These are phyloP conservation scores for Ambrosia trifida DNA, from an alignment of 129 eudicot species.

Conservation along the genomic window DNA sequence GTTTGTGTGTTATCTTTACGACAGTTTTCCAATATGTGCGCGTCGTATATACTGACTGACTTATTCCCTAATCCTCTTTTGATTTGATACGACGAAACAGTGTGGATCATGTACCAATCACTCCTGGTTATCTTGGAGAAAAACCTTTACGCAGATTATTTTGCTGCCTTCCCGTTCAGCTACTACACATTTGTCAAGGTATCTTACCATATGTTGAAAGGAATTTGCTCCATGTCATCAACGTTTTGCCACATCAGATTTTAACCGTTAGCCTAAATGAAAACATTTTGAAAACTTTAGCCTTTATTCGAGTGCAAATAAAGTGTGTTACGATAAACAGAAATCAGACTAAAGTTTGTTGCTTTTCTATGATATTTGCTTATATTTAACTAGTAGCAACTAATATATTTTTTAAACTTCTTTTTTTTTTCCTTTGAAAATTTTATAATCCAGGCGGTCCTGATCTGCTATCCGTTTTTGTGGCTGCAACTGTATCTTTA, in stretches of 20 bases:
- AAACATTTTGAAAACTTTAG: neutral
- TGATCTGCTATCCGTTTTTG: conserved; percentile 68
- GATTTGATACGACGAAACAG: conserved; percentile 39
- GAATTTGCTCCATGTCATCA: neutral
- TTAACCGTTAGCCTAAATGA: conserved; percentile 3
- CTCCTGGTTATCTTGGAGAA: conserved; percentile 73
- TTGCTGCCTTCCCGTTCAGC: conserved; percentile 63
- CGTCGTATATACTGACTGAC: conserved; percentile 9
- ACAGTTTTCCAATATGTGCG: neutral
- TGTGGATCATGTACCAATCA: conserved; percentile 92
- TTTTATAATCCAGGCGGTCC: conserved; percentile 51
- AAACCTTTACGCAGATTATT: conserved; percentile 58
- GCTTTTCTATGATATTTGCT: neutral
- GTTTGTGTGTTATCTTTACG: neutral
- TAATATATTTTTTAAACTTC: neutral
- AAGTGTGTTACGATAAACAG: neutral
- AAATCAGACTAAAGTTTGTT: neutral
- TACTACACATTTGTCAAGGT: conserved; percentile 69
- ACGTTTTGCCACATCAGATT: neutral
- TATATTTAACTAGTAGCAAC: neutral
- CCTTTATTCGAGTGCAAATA: neutral
- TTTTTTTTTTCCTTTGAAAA: neutral
- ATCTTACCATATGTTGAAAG: conserved; percentile 16
- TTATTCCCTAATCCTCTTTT: neutral
- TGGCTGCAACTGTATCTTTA: conserved; percentile 88